Evolutionary conservation across 495 filamentous ascomycete species (phyloP), one percentile per base, ranked within the genome.

Genomic region (Hapsidospora chrysogenum): DNA sequence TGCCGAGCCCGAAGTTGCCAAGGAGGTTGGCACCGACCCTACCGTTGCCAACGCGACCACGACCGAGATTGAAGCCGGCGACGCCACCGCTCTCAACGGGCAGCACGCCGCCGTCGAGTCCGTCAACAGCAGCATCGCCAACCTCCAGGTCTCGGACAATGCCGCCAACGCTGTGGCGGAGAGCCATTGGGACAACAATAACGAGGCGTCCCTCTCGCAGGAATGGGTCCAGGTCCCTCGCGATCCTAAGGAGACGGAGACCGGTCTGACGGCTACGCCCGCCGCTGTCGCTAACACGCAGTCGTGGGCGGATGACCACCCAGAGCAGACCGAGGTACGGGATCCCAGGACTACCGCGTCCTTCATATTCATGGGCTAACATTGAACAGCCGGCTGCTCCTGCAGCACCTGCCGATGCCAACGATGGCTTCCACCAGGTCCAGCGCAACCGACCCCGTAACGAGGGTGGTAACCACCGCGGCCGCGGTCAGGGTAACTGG

Each of bases 141-240:
- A 80, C 43, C 62, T 75, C 3, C 57, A 70, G 14, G 69, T 80
- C 17, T 58, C 61, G 14, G 63, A 70, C 14, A 61, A 61, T 36
- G 76, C 72, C 31, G 76, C 74, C 10, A 84, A 85, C 51, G 61
- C 69, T 23, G 70, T 72, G 11, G 78, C 70, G 8, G 76, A 80
- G 41, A 61, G 70, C 16, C 69, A 70, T 33, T 89, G 76, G 76
- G 75, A 85, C 45, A 47, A 53, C 26, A 26, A 25, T 9, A 63
- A 54, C 43, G 50, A 63, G 53, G 25, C 69, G 63, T 41, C 63
- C 57, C 44, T 72, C 54, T 54, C 66, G 31, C 79, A 89, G 43
- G 72, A 72, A 41, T 92, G 76, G 77, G 75, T 85, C 33, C 71
- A 83, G 31, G 52, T 58, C 4, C 72, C 80, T 27, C 79, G 80